phyloP scores from a whole-genome alignment of 495 filamentous ascomycete species.

The Lentithecium fluviatile region DNA sequence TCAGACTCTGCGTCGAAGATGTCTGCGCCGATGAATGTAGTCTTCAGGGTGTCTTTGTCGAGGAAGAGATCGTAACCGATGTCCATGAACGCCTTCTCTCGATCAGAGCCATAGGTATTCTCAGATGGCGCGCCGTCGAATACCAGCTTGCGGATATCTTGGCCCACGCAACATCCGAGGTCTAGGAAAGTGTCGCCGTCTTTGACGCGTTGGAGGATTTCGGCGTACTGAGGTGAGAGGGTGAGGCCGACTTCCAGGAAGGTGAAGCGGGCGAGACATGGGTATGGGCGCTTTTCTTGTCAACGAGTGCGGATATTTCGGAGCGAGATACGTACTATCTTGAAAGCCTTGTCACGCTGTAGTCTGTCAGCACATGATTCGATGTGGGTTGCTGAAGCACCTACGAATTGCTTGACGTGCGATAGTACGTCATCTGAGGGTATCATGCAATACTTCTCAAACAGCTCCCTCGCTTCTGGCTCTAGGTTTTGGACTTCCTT shows the following conservation, averaged over 20 bases:
- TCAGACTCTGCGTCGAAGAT: slow-evolving; percentile 23
- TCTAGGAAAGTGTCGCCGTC: slow-evolving; percentile 29
- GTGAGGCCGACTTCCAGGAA: slow-evolving; percentile 23
- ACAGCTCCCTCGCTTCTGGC: slow-evolving; percentile 9
- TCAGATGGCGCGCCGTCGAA: slow-evolving; percentile 31
- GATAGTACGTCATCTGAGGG: slow-evolving; percentile 18
- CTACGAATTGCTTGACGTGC: slow-evolving; percentile 21
- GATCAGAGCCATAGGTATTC: slow-evolving; percentile 35
- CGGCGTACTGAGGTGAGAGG: slow-evolving; percentile 16
- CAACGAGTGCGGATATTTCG: neutral
- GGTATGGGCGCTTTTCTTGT: slow-evolving; percentile 25
- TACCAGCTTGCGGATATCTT: slow-evolving; percentile 32
- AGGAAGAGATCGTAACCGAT: slow-evolving; percentile 33
- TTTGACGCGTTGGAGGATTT: slow-evolving; percentile 26
- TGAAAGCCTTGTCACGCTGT: slow-evolving; percentile 28
- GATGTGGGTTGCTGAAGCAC: neutral
- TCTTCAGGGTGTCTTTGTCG: slow-evolving; percentile 25
- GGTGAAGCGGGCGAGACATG: slow-evolving; percentile 26
- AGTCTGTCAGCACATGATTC: neutral
- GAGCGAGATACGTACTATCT: slow-evolving; percentile 10
- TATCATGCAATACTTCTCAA: slow-evolving; percentile 29
- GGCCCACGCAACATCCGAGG: slow-evolving; percentile 32
- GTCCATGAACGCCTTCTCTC: slow-evolving; percentile 29
- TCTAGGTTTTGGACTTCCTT: slow-evolving; percentile 8
- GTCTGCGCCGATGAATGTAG: slow-evolving; percentile 29